phyloP scores from a whole-genome alignment of 176 grass and related monocot genomes.

The Zoysia pacifica region DNA sequence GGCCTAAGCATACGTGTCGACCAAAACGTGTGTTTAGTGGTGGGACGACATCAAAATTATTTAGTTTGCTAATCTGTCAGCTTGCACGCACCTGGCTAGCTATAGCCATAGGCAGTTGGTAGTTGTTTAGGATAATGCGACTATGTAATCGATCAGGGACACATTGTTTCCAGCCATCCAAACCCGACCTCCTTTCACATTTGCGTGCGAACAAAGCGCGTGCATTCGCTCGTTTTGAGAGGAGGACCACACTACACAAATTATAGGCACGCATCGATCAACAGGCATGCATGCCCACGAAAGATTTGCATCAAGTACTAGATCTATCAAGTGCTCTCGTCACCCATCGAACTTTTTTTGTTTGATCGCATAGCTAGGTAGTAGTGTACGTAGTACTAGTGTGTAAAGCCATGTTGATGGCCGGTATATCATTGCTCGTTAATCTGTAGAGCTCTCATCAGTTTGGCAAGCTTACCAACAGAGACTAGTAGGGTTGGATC shows the following conservation, averaged over 20 bases:
- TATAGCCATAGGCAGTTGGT: background rate
- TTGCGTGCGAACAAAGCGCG: conserved; percentile 55
- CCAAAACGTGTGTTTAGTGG: background rate
- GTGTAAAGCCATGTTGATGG: background rate
- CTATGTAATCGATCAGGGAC: background rate
- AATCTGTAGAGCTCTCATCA: background rate
- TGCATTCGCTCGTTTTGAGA: conserved; percentile 24
- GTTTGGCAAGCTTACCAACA: background rate
- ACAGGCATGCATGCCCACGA: conserved; percentile 21
- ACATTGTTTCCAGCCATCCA: conserved; percentile 27
- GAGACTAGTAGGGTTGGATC: conserved; percentile 1
- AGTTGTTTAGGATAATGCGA: background rate
- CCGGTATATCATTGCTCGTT: background rate
- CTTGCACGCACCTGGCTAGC: background rate
- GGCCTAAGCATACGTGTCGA: conserved; percentile 18
- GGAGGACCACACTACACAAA: conserved; percentile 50
- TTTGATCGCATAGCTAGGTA: background rate
- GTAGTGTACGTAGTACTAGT: no score
- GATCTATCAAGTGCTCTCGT: background rate
- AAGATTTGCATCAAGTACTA: conserved; percentile 20
- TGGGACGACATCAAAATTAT: background rate
- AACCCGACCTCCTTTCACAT: conserved; percentile 24
- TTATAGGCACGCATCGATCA: background rate
- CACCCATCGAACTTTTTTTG: background rate
- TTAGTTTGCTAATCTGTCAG: conserved; percentile 15